Percentiles rank a stretch among this genome's conserved stretches.
These are phyloP conservation scores for Saksenaea oblongispora DNA, from an alignment of 371 early-diverging fungal genomes.

Conservation along the genomic window DNA sequence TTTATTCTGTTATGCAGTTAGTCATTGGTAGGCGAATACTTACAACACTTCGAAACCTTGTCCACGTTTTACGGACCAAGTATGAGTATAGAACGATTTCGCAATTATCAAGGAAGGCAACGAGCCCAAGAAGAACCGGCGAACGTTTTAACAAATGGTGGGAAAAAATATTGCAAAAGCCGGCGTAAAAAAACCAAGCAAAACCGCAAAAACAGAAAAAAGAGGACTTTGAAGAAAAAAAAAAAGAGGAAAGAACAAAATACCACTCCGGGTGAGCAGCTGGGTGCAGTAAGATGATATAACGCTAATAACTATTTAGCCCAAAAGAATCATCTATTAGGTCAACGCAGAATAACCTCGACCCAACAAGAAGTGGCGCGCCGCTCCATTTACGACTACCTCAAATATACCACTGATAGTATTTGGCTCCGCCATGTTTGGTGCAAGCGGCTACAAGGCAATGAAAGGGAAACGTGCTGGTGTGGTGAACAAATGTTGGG, in stretches of 20 bases:
- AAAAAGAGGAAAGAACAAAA: background rate
- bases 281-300: no score
- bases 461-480: background rate
- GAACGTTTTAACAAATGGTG: background rate
- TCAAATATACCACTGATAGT: background rate
- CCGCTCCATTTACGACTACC: background rate
- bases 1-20: background rate
- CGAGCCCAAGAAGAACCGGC: background rate
- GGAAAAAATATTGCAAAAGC: background rate
- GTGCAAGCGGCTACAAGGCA: background rate
- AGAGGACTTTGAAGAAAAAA: background rate
- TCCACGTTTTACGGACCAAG: background rate
- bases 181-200: no score
- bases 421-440: background rate
- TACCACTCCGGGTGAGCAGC: no score
- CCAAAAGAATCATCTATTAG: background rate
- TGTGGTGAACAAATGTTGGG: background rate
- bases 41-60: background rate
- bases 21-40: background rate
- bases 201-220: no score
- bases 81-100: constrained; percentile 2
- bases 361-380: background rate
- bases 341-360: background rate
- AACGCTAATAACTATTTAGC: background rate
- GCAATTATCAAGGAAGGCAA: constrained; percentile 2